Evolutionary conservation across 768 basidiomycete species (phyloP).

Genomic region (Mycena kentingensis): DNA sequence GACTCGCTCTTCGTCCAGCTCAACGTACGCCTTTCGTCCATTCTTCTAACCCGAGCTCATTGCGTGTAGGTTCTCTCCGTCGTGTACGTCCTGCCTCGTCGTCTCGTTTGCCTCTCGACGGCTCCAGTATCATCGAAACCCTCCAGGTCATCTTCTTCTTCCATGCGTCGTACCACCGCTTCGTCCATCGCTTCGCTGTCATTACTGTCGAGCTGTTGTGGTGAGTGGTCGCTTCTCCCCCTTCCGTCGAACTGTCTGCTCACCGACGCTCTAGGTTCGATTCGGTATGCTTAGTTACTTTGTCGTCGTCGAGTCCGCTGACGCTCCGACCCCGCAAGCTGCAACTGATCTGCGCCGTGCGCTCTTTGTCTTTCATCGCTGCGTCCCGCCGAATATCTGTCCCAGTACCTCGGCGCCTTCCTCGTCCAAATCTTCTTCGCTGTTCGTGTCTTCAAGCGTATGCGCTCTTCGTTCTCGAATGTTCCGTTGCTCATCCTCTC

Average conservation of each 20-base stretch:
- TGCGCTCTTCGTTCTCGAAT: background rate
- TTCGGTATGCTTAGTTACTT: background rate
- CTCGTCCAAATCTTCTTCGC: constrained; percentile 15
- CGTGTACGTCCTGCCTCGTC: constrained; percentile 1
- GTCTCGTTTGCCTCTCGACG: background rate
- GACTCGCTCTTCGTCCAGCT: constrained; percentile 1
- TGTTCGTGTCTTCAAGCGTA: constrained; percentile 7
- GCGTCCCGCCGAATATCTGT: background rate
- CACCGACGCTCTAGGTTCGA: background rate
- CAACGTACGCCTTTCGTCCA: background rate
- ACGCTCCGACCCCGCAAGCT: too few species aligned
- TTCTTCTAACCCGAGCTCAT: background rate
- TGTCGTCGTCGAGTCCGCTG: too few species aligned
- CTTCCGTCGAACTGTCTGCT: background rate
- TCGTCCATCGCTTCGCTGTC: constrained; percentile 8
- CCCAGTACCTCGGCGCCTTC: constrained; percentile 17
- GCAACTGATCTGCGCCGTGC: too few species aligned
- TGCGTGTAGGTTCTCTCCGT: constrained; percentile 7
- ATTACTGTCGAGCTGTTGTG: constrained; percentile 9
- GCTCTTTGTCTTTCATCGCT: too few species aligned
- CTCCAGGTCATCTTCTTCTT: constrained; percentile 15
- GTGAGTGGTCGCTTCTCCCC: background rate
- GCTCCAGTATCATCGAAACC: constrained; percentile 14
- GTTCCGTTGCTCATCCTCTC: too few species aligned
- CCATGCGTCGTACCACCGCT: constrained; percentile 14